Base-by-base conservation (phyloP, 2,329 filamentous ascomycete genomes). In the Alternaria ethzedia region DNA sequence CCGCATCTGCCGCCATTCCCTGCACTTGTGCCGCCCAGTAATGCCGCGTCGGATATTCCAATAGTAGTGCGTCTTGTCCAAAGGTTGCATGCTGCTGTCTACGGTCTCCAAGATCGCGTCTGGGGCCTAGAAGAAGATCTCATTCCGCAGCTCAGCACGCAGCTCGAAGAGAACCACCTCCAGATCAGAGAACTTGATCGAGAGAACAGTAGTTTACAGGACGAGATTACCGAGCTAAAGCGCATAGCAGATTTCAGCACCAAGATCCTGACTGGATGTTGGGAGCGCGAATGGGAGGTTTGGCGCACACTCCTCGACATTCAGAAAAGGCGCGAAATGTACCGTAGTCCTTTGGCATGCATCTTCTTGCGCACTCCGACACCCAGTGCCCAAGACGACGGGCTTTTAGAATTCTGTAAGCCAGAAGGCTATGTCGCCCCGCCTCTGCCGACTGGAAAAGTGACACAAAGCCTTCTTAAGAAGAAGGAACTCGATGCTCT, bases 221-320 rank as follows among this genome's bases (percentile, higher is more conserved):
- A 66, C 0, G 55, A 67, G 26, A 50, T 67, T 13, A 23, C 43
- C 2, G 43, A 65, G 43, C 45, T 73, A 5, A 59, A 57, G 36
- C 50, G 25, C 3, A 45, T 49, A 4, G 30, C 69, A 5, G 61
- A 69, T 23, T 68, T 67, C 25, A 58, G 59, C 2, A 60, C 47
- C 23, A 55, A 46, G 3, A 15, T 67, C 10, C 28, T 73, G 11
- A 12, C 44, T 10, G 57, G 62, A 17, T 72, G 68, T 17, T 70
- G 65, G 66, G n/a, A 61, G 17, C 58, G 70, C 4, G 69, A 74
- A 26, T 57, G 49, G n/a, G 69, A 69, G 28, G 51, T 68, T 11
- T 63, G 66, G 65, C 30, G 30, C 10, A 68, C 66, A 25, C 46
- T 65, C 6, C 3, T 30, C 23, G 46, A 52, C 9, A 67, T 71